Percentiles rank a stretch among this genome's conserved stretches.
phyloP scores from a whole-genome alignment of 768 basidiomycete genomes.

The Phylloporus scabripes region DNA sequence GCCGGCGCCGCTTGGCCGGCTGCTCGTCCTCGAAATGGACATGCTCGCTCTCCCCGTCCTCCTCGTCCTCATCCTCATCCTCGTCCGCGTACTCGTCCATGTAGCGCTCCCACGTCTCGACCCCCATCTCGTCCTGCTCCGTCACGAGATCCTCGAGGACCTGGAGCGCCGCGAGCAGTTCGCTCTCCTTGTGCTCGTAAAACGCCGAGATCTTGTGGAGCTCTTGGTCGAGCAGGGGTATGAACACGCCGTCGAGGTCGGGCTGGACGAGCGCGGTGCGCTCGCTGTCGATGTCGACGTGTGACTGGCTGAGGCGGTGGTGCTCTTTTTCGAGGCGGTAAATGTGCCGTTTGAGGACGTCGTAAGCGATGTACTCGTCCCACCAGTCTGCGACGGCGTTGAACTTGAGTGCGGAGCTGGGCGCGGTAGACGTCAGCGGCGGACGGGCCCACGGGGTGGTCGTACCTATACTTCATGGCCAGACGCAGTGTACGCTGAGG shows the following conservation, averaged over 20 bases:
- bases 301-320: slow-evolving; percentile 36
- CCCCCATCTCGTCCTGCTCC: slow-evolving; percentile 56
- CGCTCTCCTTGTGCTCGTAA: slow-evolving; percentile 71
- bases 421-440: no score
- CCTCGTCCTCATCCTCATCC: slow-evolving; percentile 57
- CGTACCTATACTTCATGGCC: slow-evolving; percentile 36
- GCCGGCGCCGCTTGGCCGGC: slow-evolving; percentile 31
- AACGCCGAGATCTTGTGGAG: slow-evolving; percentile 75
- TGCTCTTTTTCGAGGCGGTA: slow-evolving; percentile 83
- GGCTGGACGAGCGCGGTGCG: slow-evolving; percentile 47
- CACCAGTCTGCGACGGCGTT: slow-evolving; percentile 91
- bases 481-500: background rate
- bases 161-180: slow-evolving; percentile 56
- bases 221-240: slow-evolving; percentile 74
- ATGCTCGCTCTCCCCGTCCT: slow-evolving; percentile 37
- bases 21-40: slow-evolving; percentile 25
- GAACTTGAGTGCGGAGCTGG: slow-evolving; percentile 83
- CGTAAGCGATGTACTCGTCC: slow-evolving; percentile 91
- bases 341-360: slow-evolving; percentile 75
- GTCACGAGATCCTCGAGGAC: slow-evolving; percentile 53
- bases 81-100: slow-evolving; percentile 44
- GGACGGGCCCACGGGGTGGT: no score
- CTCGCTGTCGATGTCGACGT: slow-evolving; percentile 62
- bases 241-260: slow-evolving; percentile 52
- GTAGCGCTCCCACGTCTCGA: slow-evolving; percentile 47